Base-by-base conservation (phyloP, 345 rosid species). In the Pugionium cornutum region DNA sequence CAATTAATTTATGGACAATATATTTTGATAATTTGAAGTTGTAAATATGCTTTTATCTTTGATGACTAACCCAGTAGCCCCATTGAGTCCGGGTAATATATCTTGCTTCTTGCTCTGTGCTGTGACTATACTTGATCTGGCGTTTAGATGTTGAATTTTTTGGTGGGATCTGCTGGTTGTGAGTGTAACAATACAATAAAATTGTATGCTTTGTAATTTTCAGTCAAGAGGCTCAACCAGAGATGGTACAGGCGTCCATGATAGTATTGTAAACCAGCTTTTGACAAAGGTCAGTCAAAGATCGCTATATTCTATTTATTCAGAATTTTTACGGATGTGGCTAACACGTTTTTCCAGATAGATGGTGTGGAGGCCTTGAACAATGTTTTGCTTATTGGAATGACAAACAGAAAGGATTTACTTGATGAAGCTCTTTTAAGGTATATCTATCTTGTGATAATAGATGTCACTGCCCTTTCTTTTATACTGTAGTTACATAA, bases 401-500 rank as follows among this genome's bases (percentile, higher is more conserved):
- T 89, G 98, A 92, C 98, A 69, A 92, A 92, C 69, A 75, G 98
- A 65, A 89, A 84, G 77, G 96, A 91, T 81, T 76, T 92, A 79
- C 90, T 92, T 69, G 98, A 89, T 76, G 98, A 89, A 80, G 95
- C 98, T 63, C 98, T 92, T 80, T 37, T 92, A 67, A 92, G 95
- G 98, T 89, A 34, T 72, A 53, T 57, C 27, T 67, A 58, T 70
- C 66, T 9, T 56, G 27, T 67, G 61, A 47, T 67, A 30, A 39
- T 8, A 35, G n/a, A 39, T 49, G 32, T 34, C 30, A 4, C 29
- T 59, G 30, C 37, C 11, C 3, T 62, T 25, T 58, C 59, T 32
- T 53, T 44, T 35, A 5, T 44, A 32, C 29, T 54, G 39, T 37
- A 56, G 6, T 64, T 40, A 18, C 59, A 58, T 44, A 29, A n/a